Base-by-base conservation (phyloP, 2,329 filamentous ascomycete species). In the Hymenoscyphus albidus region DNA sequence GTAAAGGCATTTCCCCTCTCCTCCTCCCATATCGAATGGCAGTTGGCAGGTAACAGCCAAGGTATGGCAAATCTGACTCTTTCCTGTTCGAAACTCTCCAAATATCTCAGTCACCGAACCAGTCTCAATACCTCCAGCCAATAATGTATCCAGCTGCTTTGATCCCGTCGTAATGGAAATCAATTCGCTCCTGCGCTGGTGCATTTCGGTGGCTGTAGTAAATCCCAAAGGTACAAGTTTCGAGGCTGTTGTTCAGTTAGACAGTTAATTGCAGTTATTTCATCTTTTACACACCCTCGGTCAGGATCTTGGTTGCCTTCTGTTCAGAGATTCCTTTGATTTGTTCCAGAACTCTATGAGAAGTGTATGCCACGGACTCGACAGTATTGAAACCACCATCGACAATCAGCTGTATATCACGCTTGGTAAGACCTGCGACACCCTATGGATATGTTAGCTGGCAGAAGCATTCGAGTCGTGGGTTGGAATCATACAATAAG, bases 201-300 rank as follows among this genome's bases (percentile, higher is more conserved):
- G 96, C 93, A 99, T 99, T 79, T 99, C 96, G 0, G 95, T 99
- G 3, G 95, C 95, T 0, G 95, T 99, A 1, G 96, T 99, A 76
- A 99, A 99, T 54, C 95, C 95, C 93, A 99, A 97, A 0, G 95
- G 95, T 0, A 99, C 95, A 61, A 98, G 85, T 78, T 97, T 99
- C 1, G 93, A 93, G 35, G 94, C 94, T 96, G 71, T 59, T 31
- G 10, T 48, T 7, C 55, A 7, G 56, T 63, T 12, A 59, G 32
- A 70, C 13, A 70, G 61, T 5, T 39, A 10, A 0, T 16, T 5
- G 44, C 3, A 9, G 38, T 14, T 1, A 65, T 1, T 58, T 38
- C 16, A 39, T 3, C 56, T 58, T 31, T 12, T n/a, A 51, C 62
- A 13, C 58, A 94, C 93, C 93, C 82, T 98, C 95, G 14, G 86